Conservation (phyloP, 2,329 filamentous ascomycete genomes). For the Fusarium illudens region DNA sequence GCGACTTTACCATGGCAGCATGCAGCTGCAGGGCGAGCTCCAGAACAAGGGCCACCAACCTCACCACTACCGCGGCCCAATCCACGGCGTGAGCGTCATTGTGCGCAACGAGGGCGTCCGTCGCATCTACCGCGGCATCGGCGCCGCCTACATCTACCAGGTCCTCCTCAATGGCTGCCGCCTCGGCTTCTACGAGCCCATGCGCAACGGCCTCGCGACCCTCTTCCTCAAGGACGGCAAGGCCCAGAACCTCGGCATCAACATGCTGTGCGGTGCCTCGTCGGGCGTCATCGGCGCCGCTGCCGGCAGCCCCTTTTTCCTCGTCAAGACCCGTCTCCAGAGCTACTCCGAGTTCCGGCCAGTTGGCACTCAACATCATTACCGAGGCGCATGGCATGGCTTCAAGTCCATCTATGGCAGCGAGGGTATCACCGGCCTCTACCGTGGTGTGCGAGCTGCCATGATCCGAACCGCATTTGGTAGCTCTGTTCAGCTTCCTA, state of each 20-base stretch:
- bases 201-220: constrained; percentile 76
- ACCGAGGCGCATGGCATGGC: constrained; percentile 86
- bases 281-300: constrained; percentile 92
- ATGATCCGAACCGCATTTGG: constrained; percentile 98
- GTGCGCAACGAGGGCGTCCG: constrained; percentile 86
- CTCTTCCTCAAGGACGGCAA: constrained; percentile 75
- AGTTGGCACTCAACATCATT: constrained; percentile 95
- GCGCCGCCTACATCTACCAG: constrained; percentile 95
- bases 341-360: constrained; percentile 92
- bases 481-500: constrained; percentile 94
- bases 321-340: constrained; percentile 95
- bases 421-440: constrained; percentile 84
- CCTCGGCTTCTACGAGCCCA: constrained; percentile 95
- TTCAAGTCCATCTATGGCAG: constrained; percentile 77
- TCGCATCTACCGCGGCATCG: constrained; percentile 88
- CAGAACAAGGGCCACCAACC: constrained; percentile 85
- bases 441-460: constrained; percentile 88
- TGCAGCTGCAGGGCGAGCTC: constrained; percentile 96
- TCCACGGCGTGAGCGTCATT: constrained; percentile 92
- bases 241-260: constrained; percentile 87
- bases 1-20: constrained; percentile 55
- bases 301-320: constrained; percentile 95
- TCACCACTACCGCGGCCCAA: constrained; percentile 87
- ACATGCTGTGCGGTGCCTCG: constrained; percentile 89
- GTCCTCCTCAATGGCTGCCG: constrained; percentile 96